Evolutionary conservation across 305 asterid species (phyloP).

Genomic region (Petunia hybrid): DNA sequence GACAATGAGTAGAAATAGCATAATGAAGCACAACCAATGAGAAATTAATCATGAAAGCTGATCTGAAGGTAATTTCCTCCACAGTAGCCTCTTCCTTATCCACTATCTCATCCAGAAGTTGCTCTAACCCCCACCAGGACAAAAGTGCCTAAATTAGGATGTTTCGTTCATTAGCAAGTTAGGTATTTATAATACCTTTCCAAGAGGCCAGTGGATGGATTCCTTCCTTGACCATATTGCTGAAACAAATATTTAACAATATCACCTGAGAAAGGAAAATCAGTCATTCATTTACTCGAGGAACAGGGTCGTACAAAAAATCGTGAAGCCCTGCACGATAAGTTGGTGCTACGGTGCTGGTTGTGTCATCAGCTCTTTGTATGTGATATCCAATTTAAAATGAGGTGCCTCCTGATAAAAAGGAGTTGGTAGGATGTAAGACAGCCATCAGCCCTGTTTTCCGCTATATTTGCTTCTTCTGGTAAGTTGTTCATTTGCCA

Average conservation of each 20-base stretch:
- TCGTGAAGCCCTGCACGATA: neutral
- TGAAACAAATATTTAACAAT: constrained; percentile 75
- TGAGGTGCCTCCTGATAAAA: too few relatives aligned
- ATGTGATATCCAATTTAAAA: too few relatives aligned
- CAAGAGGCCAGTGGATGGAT: constrained; percentile 71
- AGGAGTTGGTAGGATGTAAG: neutral
- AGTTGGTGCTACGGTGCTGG: neutral
- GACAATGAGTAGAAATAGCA: neutral
- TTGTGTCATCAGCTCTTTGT: too few relatives aligned
- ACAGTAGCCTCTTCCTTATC: neutral
- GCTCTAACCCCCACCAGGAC: neutral
- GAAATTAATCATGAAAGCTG: neutral
- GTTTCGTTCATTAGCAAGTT: too few relatives aligned
- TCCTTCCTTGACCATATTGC: constrained; percentile 71
- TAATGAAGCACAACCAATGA: neutral
- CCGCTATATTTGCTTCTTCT: neutral
- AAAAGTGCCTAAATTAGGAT: neutral
- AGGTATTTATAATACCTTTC: constrained; percentile 57
- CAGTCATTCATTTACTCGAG: constrained; percentile 1
- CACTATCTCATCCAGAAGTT: neutral
- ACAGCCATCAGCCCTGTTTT: neutral
- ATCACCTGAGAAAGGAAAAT: constrained; percentile 55
- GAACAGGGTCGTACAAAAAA: neutral
- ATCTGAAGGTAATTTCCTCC: neutral
- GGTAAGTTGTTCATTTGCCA: neutral